phyloP scores from a whole-genome alignment of 2,329 filamentous ascomycete genomes.

The Fusarium chuoi region DNA sequence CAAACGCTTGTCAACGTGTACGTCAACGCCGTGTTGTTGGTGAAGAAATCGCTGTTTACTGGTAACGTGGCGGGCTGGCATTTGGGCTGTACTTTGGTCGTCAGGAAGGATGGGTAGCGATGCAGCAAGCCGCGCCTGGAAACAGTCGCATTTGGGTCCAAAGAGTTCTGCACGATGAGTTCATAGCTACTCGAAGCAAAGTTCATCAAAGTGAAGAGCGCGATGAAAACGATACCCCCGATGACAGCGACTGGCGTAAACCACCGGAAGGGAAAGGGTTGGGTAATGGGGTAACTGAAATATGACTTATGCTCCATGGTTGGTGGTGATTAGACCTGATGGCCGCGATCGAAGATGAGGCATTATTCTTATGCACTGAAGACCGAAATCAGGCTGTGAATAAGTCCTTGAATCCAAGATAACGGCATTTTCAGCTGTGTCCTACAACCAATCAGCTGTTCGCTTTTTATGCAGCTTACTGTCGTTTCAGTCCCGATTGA shows the following conservation, averaged over 20 bases:
- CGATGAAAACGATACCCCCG: not conserved
- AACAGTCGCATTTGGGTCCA: not conserved
- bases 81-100: not conserved
- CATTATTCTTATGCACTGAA: not conserved
- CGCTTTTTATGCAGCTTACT: not conserved
- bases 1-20: not conserved
- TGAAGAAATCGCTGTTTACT: not conserved
- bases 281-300: not conserved
- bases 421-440: not conserved
- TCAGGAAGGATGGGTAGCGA: not conserved
- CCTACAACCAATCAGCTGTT: not conserved
- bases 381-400: not conserved
- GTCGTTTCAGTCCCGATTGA: not conserved
- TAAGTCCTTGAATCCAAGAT: not conserved
- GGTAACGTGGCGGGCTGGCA: not conserved
- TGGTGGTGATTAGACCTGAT: rapidly evolving
- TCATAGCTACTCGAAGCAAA: not conserved
- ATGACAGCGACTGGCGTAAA: not conserved
- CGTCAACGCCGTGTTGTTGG: not conserved
- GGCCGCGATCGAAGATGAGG: not conserved
- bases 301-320: not conserved
- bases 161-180: not conserved
- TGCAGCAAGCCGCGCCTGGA: not conserved
- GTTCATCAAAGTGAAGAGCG: not conserved
- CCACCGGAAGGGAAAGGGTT: not conserved